These are phyloP conservation scores for Lepiota subincarnata DNA, from an alignment of 768 basidiomycete genomes.

Conservation along the genomic window DNA sequence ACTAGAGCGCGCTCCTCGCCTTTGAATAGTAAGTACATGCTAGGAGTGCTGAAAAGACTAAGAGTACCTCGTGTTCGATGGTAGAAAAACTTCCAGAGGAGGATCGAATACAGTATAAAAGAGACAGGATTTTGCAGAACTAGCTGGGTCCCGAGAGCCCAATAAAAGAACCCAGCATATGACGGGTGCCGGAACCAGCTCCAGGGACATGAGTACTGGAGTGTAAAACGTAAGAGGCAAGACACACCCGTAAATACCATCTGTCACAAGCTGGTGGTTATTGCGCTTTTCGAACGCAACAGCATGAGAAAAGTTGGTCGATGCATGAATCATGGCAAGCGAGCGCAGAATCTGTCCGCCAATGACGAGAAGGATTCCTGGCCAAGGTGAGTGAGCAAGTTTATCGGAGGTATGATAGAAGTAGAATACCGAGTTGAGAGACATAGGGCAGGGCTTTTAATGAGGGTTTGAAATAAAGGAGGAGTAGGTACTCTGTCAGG, in stretches of 20 bases:
- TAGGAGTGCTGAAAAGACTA: neutral
- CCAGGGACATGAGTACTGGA: neutral
- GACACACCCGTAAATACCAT: slow-evolving; percentile 84
- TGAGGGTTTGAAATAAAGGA: slow-evolving; percentile 61
- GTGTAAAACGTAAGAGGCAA: neutral
- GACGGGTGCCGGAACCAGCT: slow-evolving; percentile 94
- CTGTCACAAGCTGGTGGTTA: slow-evolving; percentile 77
- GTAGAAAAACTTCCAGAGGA: slow-evolving; percentile 88
- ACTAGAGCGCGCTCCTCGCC: slow-evolving; percentile 80
- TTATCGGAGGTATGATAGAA: neutral
- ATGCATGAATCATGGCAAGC: slow-evolving; percentile 93
- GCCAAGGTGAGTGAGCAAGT: neutral
- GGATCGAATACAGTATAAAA: slow-evolving; percentile 55
- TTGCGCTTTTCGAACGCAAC: slow-evolving; percentile 73
- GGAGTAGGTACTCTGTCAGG: slow-evolving; percentile 73
- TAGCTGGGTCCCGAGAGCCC: slow-evolving; percentile 93
- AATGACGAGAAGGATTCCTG: slow-evolving; percentile 64
- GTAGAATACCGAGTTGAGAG: slow-evolving; percentile 47
- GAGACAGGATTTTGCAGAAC: slow-evolving; percentile 83
- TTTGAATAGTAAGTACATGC: slow-evolving; percentile 25
- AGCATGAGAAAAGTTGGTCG: slow-evolving; percentile 88
- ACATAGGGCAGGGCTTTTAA: slow-evolving; percentile 59
- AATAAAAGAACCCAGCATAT: slow-evolving; percentile 96
- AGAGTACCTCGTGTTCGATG: slow-evolving; percentile 64
- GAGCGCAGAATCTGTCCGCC: slow-evolving; percentile 79